phyloP scores from a whole-genome alignment of 768 basidiomycete species.

The Suillus spraguei region DNA sequence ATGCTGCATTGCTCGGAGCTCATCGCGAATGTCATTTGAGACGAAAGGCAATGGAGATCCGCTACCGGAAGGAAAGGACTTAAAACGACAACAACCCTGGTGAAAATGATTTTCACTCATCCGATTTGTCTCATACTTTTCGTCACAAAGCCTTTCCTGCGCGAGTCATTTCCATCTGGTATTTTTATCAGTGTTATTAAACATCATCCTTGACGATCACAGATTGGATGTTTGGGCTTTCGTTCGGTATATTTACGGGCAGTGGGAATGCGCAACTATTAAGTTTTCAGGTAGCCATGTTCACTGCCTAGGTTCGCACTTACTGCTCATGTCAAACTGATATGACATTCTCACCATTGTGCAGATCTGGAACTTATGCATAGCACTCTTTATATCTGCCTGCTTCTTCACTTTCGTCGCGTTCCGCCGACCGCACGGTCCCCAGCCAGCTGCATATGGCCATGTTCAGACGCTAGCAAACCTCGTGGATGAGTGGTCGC shows the following conservation, averaged over 20 bases:
- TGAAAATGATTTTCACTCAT: constrained; percentile 25
- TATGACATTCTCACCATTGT: neutral
- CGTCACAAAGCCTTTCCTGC: constrained; percentile 25
- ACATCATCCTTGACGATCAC: neutral
- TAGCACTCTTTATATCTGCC: constrained; percentile 22
- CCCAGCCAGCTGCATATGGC: constrained; percentile 35
- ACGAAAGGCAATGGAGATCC: neutral
- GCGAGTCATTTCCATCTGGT: constrained; percentile 17
- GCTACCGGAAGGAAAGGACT: constrained; percentile 20
- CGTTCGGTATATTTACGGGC: too few relatives aligned
- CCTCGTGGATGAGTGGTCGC: constrained; percentile 38
- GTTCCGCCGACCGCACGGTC: constrained; percentile 19
- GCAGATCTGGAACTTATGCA: constrained; percentile 31
- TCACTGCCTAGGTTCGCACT: constrained; percentile 25
- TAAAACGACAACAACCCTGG: constrained; percentile 21
- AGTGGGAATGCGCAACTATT: too few relatives aligned
- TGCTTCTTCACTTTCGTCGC: constrained; percentile 19
- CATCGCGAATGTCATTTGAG: constrained; percentile 6
- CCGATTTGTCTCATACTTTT: constrained; percentile 20
- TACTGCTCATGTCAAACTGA: neutral
- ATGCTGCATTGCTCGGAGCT: constrained; percentile 31
- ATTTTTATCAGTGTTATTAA: neutral
- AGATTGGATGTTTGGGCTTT: constrained; percentile 37
- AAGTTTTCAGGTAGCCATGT: constrained; percentile 26
- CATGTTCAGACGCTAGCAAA: constrained; percentile 37